phyloP scores from a whole-genome alignment of 331 rosid genomes.

The Acacia pycnantha region DNA sequence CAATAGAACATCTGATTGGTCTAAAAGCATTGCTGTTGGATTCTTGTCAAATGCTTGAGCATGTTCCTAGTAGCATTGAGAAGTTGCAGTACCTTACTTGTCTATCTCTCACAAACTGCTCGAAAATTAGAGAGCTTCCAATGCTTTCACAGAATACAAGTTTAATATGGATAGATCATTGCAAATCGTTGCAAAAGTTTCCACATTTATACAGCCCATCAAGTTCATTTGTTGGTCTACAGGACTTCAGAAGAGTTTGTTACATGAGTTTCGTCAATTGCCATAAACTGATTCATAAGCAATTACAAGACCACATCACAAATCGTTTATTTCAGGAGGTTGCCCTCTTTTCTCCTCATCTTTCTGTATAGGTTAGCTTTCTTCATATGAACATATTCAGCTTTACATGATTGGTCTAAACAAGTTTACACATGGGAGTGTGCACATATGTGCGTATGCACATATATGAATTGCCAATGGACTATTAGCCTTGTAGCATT shows the following conservation, averaged over 20 bases:
- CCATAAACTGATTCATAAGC: slow-evolving; percentile 11
- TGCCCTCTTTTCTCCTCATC: neutral
- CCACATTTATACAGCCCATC: no score
- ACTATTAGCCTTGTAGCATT: no score
- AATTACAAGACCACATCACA: slow-evolving; percentile 4
- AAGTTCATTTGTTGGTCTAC: neutral
- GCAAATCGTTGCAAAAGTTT: neutral
- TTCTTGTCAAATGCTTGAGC: slow-evolving; percentile 18
- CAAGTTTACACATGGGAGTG: no score
- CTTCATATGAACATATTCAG: no score
- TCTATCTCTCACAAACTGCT: neutral
- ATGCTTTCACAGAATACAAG: slow-evolving; percentile 6
- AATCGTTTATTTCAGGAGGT: slow-evolving; percentile 3
- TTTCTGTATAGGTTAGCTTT: neutral
- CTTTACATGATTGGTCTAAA: no score
- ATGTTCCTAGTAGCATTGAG: slow-evolving; percentile 18
- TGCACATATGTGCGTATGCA: no score
- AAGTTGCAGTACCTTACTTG: slow-evolving; percentile 11
- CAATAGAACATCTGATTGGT: neutral
- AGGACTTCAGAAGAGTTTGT: neutral
- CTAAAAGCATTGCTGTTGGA: neutral
- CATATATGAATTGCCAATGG: no score
- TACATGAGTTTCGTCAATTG: neutral
- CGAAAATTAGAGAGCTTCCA: slow-evolving; percentile 9
- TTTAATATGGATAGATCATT: neutral